Evolutionary conservation across 2,329 filamentous ascomycete species (phyloP).

Genomic region (Aspergillus arachidicola): DNA sequence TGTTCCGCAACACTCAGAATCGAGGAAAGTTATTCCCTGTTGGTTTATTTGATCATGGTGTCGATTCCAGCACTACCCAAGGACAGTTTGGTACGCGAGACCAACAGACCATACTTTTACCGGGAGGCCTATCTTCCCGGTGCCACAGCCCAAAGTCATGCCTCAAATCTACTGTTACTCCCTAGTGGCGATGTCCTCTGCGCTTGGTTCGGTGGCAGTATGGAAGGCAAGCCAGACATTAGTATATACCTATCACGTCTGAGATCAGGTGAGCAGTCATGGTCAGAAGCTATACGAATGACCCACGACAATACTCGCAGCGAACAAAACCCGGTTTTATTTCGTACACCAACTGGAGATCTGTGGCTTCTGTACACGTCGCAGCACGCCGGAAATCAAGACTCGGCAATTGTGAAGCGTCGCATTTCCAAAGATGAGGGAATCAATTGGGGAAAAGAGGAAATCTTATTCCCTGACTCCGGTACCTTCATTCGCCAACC

Average conservation of each 20-base stretch:
- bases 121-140: background rate
- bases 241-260: background rate
- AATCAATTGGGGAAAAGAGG: background rate
- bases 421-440: background rate
- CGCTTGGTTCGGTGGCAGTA: background rate
- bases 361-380: background rate
- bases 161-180: background rate
- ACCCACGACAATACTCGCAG: background rate
- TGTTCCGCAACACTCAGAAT: background rate
- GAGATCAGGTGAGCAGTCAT: background rate
- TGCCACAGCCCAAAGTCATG: background rate
- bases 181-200: background rate
- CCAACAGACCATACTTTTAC: background rate
- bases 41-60: background rate
- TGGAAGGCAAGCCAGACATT: background rate
- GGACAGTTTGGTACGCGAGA: background rate
- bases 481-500: background rate
- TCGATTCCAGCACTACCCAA: background rate
- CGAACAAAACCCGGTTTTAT: background rate
- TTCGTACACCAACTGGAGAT: background rate
- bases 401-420: background rate
- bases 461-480: background rate
- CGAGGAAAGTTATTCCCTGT: background rate
- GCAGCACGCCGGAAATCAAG: background rate
- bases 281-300: background rate